Percentiles rank a stretch among this genome's conserved stretches.
Evolutionary conservation across 352 stramenopile species (phyloP).

Genomic region (Globisporangium ultimum): DNA sequence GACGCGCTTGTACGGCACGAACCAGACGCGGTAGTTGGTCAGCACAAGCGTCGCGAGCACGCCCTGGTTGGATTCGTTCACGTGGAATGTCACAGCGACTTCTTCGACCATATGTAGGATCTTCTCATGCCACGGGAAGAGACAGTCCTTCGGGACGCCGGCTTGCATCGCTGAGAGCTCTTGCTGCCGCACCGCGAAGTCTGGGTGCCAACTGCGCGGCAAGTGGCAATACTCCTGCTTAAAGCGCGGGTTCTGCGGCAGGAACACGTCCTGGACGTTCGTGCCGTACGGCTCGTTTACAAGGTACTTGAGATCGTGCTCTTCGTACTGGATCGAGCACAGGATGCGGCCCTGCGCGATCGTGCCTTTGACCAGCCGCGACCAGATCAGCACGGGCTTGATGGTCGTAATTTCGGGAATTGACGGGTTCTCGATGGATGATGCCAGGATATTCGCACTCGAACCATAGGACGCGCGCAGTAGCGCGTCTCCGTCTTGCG

Average conservation of each 20-base stretch:
- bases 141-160: conserved; percentile 60
- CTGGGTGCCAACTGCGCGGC: conserved; percentile 78
- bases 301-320: conserved; percentile 58
- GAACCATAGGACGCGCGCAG: neutral
- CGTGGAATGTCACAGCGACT: conserved; percentile 85
- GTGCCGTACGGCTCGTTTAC: conserved; percentile 72
- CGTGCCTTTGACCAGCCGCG: conserved; percentile 57
- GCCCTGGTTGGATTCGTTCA: conserved; percentile 83
- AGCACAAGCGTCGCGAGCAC: conserved; percentile 76
- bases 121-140: conserved; percentile 84
- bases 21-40: conserved; percentile 85
- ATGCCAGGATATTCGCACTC: no score
- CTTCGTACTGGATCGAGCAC: conserved; percentile 73
- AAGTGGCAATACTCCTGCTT: conserved; percentile 73
- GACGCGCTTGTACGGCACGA: conserved; percentile 77
- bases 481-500: conserved; percentile 10
- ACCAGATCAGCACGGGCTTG: conserved; percentile 72
- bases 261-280: conserved; percentile 72
- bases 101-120: conserved; percentile 85
- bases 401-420: conserved; percentile 21
- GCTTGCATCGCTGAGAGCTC: conserved; percentile 67
- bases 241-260: conserved; percentile 80
- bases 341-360: conserved; percentile 59
- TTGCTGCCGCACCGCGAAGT: conserved; percentile 55
- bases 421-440: no score